Conservation (phyloP, 139 green algal genomes). For the Marvania coccoides region DNA sequence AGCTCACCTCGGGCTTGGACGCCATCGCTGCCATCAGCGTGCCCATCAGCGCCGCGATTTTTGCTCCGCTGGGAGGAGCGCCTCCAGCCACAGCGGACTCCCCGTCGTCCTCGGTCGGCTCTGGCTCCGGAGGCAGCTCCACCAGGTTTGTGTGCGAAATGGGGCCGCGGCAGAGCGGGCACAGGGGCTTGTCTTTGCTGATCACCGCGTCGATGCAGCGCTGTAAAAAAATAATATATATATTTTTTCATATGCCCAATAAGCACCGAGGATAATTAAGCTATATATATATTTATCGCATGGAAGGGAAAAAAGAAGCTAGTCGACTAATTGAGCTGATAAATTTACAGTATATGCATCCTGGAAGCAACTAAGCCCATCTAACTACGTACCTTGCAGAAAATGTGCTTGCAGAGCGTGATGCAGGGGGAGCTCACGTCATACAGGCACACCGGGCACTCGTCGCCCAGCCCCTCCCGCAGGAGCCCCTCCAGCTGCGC, state of each 20-base stretch:
- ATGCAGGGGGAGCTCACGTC: slow-evolving; percentile 34
- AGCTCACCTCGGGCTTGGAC: no score
- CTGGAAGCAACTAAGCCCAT: no score
- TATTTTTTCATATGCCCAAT: no score
- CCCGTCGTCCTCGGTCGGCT: neutral
- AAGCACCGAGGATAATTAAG: no score
- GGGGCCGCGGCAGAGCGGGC: slow-evolving; percentile 39
- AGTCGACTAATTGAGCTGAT: no score
- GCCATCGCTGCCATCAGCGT: slow-evolving; percentile 9
- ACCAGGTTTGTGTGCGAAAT: slow-evolving; percentile 16
- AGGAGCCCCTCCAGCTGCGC: slow-evolving; percentile 31
- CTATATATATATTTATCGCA: no score
- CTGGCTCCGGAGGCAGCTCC: slow-evolving; percentile 1
- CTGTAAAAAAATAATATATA: no score
- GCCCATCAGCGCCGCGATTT: slow-evolving; percentile 40
- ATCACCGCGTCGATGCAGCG: slow-evolving; percentile 43
- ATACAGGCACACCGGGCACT: slow-evolving; percentile 52
- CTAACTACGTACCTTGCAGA: no score
- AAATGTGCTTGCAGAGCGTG: slow-evolving; percentile 49
- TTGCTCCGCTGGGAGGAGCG: slow-evolving; percentile 6
- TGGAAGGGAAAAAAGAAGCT: no score
- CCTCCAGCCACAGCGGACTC: neutral
- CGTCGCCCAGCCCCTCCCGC: slow-evolving; percentile 19
- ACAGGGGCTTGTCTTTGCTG: slow-evolving; percentile 26
- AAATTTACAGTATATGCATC: no score